Conservation (phyloP, 208 protist genomes). For the Leptomonas seymouri region DNA sequence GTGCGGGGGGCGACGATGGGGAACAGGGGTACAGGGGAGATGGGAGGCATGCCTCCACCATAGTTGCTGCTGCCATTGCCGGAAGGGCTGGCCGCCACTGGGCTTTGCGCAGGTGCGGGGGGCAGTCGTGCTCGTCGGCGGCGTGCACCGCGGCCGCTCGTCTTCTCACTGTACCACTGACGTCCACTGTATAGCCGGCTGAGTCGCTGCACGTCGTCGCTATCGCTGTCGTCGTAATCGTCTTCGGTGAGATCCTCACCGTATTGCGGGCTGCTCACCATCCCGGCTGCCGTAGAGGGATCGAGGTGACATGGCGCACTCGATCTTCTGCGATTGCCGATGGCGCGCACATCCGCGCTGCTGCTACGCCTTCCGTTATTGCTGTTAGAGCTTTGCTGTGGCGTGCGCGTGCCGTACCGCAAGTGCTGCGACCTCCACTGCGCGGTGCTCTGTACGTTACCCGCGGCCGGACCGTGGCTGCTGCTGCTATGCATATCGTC, state of each 20-base stretch:
- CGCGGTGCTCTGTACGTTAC: slow-evolving; percentile 21
- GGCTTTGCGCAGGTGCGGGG: slow-evolving; percentile 9
- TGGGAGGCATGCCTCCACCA: neutral
- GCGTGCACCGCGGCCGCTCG: neutral
- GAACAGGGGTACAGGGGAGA: slow-evolving; percentile 7
- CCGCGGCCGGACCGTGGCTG: slow-evolving; percentile 7
- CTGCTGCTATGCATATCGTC: slow-evolving; percentile 3
- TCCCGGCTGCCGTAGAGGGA: neutral
- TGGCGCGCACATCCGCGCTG: too few relatives aligned
- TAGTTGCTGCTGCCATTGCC: neutral
- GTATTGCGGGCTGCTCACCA: neutral
- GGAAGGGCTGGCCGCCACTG: neutral
- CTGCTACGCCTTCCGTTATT: neutral
- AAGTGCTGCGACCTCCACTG: slow-evolving; percentile 22
- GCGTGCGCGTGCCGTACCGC: slow-evolving; percentile 6
- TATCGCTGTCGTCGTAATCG: slow-evolving; percentile 10
- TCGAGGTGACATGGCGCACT: neutral
- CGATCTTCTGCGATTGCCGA: neutral
- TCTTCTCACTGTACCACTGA: slow-evolving; percentile 3
- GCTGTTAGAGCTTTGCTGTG: neutral
- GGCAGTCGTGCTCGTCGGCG: neutral
- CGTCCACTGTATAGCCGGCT: neutral
- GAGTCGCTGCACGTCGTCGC: slow-evolving; percentile 9
- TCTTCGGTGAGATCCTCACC: neutral
- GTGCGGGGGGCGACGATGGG: slow-evolving; percentile 4